phyloP scores from a whole-genome alignment of 1,284 basidiomycete species.

The Apiotrichum akiyoshidainum region DNA sequence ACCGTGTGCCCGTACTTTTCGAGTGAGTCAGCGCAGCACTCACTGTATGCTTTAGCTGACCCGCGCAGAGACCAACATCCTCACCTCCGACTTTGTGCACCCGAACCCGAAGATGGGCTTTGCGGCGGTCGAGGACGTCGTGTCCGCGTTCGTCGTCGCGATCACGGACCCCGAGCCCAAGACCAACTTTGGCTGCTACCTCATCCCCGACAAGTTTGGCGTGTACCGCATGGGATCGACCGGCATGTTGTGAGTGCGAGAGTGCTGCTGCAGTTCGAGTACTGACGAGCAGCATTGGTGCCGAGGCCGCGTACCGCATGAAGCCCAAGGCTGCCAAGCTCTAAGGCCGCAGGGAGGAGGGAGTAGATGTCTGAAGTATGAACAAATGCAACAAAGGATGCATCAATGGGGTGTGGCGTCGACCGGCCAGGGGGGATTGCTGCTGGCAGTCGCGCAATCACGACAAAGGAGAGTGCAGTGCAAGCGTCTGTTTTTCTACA shows the following conservation, averaged over 20 bases:
- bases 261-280: no score
- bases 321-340: conserved; percentile 11
- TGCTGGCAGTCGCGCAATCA: no score
- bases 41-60: no score
- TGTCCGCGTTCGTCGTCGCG: conserved; percentile 13
- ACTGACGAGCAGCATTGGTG: conserved; percentile 4
- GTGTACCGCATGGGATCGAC: conserved; percentile 20
- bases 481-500: no score
- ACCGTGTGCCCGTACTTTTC: conserved; percentile 23
- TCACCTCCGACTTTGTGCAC: conserved; percentile 19
- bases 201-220: conserved; percentile 21
- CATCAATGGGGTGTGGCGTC: no score
- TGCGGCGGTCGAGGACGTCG: conserved; percentile 20
- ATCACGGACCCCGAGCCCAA: conserved; percentile 16
- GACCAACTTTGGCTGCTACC: conserved; percentile 19
- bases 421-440: no score
- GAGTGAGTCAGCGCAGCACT: conserved; percentile 6
- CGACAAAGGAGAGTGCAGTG: no score
- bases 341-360: neutral
- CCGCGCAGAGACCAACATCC: conserved; percentile 19
- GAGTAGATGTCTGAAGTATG: no score
- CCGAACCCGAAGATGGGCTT: conserved; percentile 17
- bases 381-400: no score
- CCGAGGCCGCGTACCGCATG: conserved; percentile 13
- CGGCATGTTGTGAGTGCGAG: conserved; percentile 2